These are phyloP conservation scores for Lepiota brunneoincarnata DNA, from an alignment of 768 basidiomycete species.

Conservation along the genomic window DNA sequence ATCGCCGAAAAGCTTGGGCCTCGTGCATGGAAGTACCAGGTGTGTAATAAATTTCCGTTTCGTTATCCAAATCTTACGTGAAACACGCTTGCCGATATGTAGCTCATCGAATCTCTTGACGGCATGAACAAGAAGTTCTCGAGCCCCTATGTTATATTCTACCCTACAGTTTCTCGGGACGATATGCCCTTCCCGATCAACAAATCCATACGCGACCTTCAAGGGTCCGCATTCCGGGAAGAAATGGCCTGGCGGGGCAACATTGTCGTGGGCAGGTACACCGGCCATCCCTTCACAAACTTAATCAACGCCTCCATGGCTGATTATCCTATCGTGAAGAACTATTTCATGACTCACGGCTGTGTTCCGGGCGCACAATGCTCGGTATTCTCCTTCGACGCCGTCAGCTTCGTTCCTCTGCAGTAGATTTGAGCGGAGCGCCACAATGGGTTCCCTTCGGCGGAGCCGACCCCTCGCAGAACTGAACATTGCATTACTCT, in stretches of 20 bases:
- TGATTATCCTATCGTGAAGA: constrained; percentile 79
- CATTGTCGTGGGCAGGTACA: constrained; percentile 73
- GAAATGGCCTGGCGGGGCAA: constrained; percentile 77
- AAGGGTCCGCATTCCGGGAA: constrained; percentile 59
- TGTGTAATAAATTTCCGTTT: constrained; percentile 27
- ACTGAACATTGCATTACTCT: neutral
- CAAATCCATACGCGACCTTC: constrained; percentile 72
- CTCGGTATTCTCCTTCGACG: neutral
- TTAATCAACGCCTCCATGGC: constrained; percentile 80
- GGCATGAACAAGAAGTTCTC: constrained; percentile 79
- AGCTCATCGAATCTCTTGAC: constrained; percentile 76
- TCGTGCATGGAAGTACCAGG: constrained; percentile 73
- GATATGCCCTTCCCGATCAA: constrained; percentile 83
- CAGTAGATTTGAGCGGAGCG: neutral
- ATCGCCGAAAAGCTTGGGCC: constrained; percentile 71
- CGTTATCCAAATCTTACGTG: constrained; percentile 13
- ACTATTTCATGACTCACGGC: constrained; percentile 69
- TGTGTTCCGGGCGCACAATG: constrained; percentile 41
- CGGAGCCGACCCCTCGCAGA: neutral
- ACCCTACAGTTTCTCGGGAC: constrained; percentile 71
- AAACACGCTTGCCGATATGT: constrained; percentile 14
- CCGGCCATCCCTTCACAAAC: constrained; percentile 47
- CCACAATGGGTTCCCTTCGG: neutral
- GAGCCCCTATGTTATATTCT: constrained; percentile 80
- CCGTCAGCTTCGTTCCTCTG: constrained; percentile 6